phyloP scores from a whole-genome alignment of 345 rosid genomes.

The Lepidium africanum region DNA sequence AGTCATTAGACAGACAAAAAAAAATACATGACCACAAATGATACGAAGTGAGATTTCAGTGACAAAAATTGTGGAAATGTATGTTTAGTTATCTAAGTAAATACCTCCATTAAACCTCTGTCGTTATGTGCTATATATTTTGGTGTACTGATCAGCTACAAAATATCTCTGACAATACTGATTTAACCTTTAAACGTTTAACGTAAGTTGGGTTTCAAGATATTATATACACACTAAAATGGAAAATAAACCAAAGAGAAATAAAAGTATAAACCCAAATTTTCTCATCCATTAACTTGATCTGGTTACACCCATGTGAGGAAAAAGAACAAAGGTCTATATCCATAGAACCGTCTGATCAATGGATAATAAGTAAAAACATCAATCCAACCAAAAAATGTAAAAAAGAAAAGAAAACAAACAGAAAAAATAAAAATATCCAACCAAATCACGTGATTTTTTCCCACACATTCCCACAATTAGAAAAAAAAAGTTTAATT shows the following conservation, averaged over 20 bases:
- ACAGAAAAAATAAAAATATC: not conserved
- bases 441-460: slow-evolving; percentile 17
- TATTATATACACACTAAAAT: not conserved
- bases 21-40: too few species aligned
- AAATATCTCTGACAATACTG: too few species aligned
- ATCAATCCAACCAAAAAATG: not conserved
- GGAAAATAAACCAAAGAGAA: not conserved
- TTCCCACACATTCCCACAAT: slow-evolving; percentile 12
- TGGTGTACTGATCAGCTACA: too few species aligned
- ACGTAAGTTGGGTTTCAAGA: too few species aligned
- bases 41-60: too few species aligned
- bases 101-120: too few species aligned
- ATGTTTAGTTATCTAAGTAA: too few species aligned
- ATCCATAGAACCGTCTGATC: slow-evolving; percentile 14
- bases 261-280: not conserved
- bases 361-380: slow-evolving; percentile 5
- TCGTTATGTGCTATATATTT: too few species aligned
- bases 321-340: slow-evolving; percentile 19
- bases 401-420: too few species aligned
- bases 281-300: slow-evolving; percentile 11
- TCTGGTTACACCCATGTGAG: slow-evolving; percentile 28
- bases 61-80: too few species aligned
- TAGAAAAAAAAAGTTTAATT: slow-evolving; percentile 2
- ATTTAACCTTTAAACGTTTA: too few species aligned
- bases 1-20: too few species aligned